Evolutionary conservation across 371 early-diverging fungal genomes (phyloP).

Genomic region (Phascolomyces articulosus): DNA sequence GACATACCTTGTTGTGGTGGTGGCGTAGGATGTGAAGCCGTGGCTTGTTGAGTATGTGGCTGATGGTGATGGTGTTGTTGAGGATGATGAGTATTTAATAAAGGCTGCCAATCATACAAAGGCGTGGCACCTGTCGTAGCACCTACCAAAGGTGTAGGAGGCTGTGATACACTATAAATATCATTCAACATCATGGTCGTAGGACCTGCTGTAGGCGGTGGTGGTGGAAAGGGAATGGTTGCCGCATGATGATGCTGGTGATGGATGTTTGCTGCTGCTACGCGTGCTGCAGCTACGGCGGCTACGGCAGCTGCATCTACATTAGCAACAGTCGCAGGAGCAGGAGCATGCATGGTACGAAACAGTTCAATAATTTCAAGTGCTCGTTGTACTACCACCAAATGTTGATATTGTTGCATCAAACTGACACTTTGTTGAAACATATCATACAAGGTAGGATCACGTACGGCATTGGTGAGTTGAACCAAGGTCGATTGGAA

Average conservation of each 20-base stretch:
- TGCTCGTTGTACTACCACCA: conserved; percentile 12
- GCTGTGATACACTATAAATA: conserved; percentile 3
- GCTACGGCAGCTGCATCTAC: background rate
- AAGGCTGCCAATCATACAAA: conserved; percentile 2
- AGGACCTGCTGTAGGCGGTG: background rate
- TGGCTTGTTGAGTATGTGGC: background rate
- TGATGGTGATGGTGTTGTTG: conserved; percentile 3
- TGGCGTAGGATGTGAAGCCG: background rate
- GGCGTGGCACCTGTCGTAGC: background rate
- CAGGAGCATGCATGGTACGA: background rate
- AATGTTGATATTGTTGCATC: conserved; percentile 9
- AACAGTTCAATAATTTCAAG: conserved; percentile 13
- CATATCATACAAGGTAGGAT: conserved; percentile 10
- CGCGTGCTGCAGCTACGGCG: conserved; percentile 7
- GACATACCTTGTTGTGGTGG: background rate
- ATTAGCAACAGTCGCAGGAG: background rate
- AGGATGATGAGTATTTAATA: background rate
- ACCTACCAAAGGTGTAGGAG: background rate
- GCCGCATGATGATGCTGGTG: too few relatives aligned
- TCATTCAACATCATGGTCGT: background rate
- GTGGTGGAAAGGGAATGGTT: too few relatives aligned
- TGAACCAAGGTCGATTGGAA: conserved; percentile 19
- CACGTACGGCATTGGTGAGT: conserved; percentile 14
- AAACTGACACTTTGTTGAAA: conserved; percentile 13
- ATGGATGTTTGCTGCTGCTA: too few relatives aligned